phyloP scores from a whole-genome alignment of 2,329 filamentous ascomycete species.

The Ceratocystis cubensis region DNA sequence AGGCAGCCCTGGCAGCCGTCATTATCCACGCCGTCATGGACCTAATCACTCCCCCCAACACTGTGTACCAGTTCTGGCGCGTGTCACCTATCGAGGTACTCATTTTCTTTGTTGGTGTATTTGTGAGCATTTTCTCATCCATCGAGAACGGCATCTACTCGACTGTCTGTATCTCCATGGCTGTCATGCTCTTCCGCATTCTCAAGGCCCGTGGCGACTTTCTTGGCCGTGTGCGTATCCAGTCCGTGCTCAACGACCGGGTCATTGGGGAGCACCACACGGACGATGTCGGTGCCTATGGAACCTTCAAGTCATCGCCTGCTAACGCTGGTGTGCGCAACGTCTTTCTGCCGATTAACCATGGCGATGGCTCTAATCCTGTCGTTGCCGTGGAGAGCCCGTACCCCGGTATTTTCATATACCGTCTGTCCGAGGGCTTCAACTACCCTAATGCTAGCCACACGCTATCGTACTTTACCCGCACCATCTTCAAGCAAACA shows the following conservation, averaged over 20 bases:
- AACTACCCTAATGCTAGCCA: slow-evolving; percentile 91
- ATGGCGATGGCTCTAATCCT: slow-evolving; percentile 84
- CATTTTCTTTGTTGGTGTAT: slow-evolving; percentile 75
- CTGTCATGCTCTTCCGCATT: slow-evolving; percentile 61
- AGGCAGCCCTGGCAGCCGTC: slow-evolving; percentile 60
- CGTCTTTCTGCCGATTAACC: slow-evolving; percentile 76
- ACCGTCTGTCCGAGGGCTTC: slow-evolving; percentile 87
- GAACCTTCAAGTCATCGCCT: slow-evolving; percentile 36
- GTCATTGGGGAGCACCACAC: slow-evolving; percentile 49
- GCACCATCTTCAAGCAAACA: slow-evolving; percentile 56
- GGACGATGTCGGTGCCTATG: slow-evolving; percentile 40
- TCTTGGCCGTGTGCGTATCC: slow-evolving; percentile 66
- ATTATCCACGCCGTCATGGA: slow-evolving; percentile 88
- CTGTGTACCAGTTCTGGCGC: slow-evolving; percentile 78
- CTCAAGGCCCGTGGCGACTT: slow-evolving; percentile 68
- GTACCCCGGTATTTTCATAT: slow-evolving; percentile 89
- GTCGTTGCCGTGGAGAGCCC: slow-evolving; percentile 65
- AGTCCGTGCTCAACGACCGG: slow-evolving; percentile 70
- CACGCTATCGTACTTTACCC: slow-evolving; percentile 66
- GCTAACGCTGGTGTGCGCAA: slow-evolving; percentile 44
- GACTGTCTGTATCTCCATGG: slow-evolving; percentile 58
- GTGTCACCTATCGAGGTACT: slow-evolving; percentile 70
- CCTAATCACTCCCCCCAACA: slow-evolving; percentile 69
- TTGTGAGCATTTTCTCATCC: slow-evolving; percentile 66
- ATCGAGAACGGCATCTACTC: slow-evolving; percentile 84